Evolutionary conservation across 345 rosid genomes (phyloP), one percentile per base, ranked within the genome.

Genomic region (Rhodamnia rubescens): DNA sequence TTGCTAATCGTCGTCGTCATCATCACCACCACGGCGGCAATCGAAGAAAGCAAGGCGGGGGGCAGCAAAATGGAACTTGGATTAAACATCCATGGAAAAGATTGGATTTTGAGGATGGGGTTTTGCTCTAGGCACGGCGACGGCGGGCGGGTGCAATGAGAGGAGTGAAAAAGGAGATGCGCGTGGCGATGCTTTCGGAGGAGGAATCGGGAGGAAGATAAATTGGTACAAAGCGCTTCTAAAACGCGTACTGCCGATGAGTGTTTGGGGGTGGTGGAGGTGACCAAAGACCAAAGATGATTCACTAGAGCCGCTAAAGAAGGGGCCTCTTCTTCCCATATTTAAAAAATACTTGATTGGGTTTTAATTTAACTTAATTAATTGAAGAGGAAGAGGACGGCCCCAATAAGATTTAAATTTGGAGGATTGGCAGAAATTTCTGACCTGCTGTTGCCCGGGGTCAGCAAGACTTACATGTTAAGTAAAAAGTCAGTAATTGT

Each of bases 231-330:
- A 36, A 36, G 26, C 47, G 78, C 78, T 36, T 69, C 78, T 5
- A 69, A 69, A 18, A 69, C 80, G 80, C 80, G 80, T 69, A 21
- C 42, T 29, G 75, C 21, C 9, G 75, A 8, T 18, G 26, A 24
- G 14, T 2, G 1, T 0, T 40, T 11, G 75, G 75, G 75, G 40
- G n/a, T n/a, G n/a, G n/a, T n/a, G n/a, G n/a, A n/a, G n/a, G n/a
- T n/a, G n/a, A n/a, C n/a, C n/a, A n/a, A n/a, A n/a, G 18, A 21
- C 75, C 42, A 29, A 36, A 16, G 22, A 16, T 29, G 20, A 29
- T 64, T 54, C 57, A 7, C 57, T 20, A 5, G 21, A 18, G 16
- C 6, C 1, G 59, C 59, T 22, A 18, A 69, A 69, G 80, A 15
- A 69, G 36, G 47, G 80, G 47, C n/a, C n/a, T 20, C 80, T 6